Percentiles rank a stretch among this genome's conserved stretches.
phyloP scores from a whole-genome alignment of 163 green algal species.

The Scenedesmus sp. region DNA sequence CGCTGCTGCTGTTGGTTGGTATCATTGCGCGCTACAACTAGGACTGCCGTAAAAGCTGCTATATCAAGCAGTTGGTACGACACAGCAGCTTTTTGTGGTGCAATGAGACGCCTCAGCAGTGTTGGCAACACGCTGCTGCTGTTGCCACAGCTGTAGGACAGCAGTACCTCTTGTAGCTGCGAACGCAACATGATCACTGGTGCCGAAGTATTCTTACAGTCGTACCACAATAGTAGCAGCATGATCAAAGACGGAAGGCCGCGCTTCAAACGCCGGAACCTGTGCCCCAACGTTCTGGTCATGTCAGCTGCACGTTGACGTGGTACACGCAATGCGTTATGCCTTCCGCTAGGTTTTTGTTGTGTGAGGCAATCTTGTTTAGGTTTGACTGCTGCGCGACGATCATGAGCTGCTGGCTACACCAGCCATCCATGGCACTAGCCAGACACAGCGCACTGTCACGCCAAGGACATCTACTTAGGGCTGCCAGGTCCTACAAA shows the following conservation, averaged over 20 bases:
- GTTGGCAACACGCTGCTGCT: background rate
- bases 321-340: background rate
- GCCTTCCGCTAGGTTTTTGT: background rate
- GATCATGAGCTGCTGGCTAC: background rate
- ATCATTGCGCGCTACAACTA: background rate
- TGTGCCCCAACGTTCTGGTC: background rate
- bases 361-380: too few relatives aligned
- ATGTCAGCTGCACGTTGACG: background rate
- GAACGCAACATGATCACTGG: background rate
- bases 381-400: background rate
- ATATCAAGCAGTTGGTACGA: background rate
- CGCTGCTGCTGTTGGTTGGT: background rate
- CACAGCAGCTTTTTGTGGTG: background rate
- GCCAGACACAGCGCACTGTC: background rate
- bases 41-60: background rate
- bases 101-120: background rate
- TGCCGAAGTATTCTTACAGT: too few relatives aligned
- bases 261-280: background rate
- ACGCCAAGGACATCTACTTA: background rate
- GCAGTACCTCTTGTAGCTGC: background rate
- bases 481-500: background rate
- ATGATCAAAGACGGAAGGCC: background rate
- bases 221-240: background rate
- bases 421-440: conserved; percentile 3
- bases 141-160: background rate